Evolutionary conservation across 176 grass and related monocot genomes (phyloP).

Genomic region (Aegilops tauschii): DNA sequence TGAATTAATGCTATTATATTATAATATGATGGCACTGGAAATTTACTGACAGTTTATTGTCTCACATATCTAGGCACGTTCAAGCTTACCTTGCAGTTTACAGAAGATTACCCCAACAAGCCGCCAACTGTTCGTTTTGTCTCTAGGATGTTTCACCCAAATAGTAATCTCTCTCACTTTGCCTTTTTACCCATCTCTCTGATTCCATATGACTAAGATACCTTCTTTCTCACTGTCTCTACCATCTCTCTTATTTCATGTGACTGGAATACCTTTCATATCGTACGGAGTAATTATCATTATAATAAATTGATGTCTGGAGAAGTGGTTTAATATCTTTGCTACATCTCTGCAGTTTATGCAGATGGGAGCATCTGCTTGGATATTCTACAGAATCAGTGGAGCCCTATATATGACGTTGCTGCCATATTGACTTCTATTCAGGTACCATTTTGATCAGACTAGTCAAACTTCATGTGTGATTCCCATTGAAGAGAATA

Average conservation of each 20-base stretch:
- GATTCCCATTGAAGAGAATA: background rate
- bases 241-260: background rate
- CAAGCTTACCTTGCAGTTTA: conserved; percentile 91
- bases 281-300: background rate
- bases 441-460: conserved; percentile 51
- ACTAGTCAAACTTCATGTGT: background rate
- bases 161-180: conserved; percentile 58
- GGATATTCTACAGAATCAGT: conserved; percentile 99
- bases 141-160: conserved; percentile 98
- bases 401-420: conserved; percentile 99
- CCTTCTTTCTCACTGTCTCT: background rate
- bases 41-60: conserved; percentile 19
- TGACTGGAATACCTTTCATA: background rate
- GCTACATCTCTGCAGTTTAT: conserved; percentile 62
- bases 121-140: conserved; percentile 96
- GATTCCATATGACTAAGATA: background rate
- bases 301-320: conserved; percentile 3
- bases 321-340: conserved; percentile 27
- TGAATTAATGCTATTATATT: conserved; percentile 5
- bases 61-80: conserved; percentile 69
- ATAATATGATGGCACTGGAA: background rate
- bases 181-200: background rate
- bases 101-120: conserved; percentile 98
- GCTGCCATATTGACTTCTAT: conserved; percentile 98
- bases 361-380: conserved; percentile 99